A percentile compares a stretch with the other conserved stretches of the same genome.
Conservation (phyloP, 495 filamentous ascomycete species). For the Penicillium salamii region DNA sequence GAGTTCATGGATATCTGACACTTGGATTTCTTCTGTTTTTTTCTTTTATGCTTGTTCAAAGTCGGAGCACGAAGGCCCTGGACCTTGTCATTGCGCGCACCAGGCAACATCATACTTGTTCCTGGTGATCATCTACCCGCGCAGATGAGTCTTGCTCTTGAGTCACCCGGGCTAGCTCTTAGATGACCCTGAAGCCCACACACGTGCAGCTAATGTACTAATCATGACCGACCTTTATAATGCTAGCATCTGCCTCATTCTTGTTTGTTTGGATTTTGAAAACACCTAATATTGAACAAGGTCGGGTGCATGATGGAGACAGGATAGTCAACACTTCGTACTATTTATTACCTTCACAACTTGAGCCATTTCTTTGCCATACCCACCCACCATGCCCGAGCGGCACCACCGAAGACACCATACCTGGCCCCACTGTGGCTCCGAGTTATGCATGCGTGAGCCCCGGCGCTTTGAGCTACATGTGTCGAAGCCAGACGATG, state of each 20-base stretch:
- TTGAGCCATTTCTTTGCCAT: neutral
- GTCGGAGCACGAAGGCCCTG: no score
- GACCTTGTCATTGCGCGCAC: neutral
- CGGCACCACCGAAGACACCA: conserved; percentile 38
- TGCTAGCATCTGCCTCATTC: conserved; percentile 4
- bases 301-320: conserved; percentile 10
- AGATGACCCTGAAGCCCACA: neutral
- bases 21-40: no score
- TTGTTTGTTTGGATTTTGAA: no score
- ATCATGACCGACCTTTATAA: conserved; percentile 17
- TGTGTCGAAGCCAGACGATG: conserved; percentile 2
- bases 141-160: neutral
- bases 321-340: no score
- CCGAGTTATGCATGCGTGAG: conserved; percentile 22
- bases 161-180: neutral
- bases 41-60: no score
- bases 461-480: conserved; percentile 13
- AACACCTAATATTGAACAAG: no score
- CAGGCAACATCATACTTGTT: neutral
- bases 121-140: neutral
- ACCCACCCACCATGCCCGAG: conserved; percentile 21
- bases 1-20: no score
- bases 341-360: no score
- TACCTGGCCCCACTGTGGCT: conserved; percentile 41
- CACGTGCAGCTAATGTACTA: conserved; percentile 6